Evolutionary conservation across 805 yeast genomes (phyloP), one percentile per base, ranked within the genome.

Genomic region (Dipodascus albidus): DNA sequence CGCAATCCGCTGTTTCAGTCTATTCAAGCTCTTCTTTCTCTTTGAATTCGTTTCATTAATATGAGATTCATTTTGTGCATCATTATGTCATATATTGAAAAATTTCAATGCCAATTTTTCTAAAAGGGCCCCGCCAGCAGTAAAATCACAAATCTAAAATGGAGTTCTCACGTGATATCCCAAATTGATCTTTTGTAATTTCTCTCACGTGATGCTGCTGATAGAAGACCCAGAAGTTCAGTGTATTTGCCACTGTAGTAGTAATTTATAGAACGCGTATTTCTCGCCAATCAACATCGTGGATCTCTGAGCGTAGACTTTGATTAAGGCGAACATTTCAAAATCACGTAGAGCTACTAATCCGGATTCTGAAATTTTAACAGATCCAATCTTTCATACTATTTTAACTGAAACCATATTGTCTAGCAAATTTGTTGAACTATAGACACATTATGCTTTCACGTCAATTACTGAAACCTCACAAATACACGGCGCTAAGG

Each of bases 371-470:
- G 33, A 27, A 27, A 38, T 38, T 17, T 38, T 14, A 14, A 8
- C 44, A 38, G 20, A 14, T 38, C 17, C 44, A 38, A 4, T 6
- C 15, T 14, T 4, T 4, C 4, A 38, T 38, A 38, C 6, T 38
- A 4, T 17, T 17, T n/a, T 14, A 11, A 6, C 8, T 14, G 38
- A 9, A 31, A 31, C 38, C 9, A 9, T n/a, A 4, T 38, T 19
- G 3, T 4, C 44, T 14, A 38, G 17, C 44, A 17, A 11, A n/a
- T 14, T 38, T 4, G 20, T 14, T 38, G 44, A 38, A n/a, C 44
- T 38, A 38, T 38, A n/a, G n/a, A n/a, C n/a, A n/a, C 44, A 38
- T 38, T 38, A 38, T 38, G 44, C 44, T 38, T 38, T 38, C 44
- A 14, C 44, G 44, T 6, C 44, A 38, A 4, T n/a, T 38, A 11